A percentile compares a stretch with the other conserved stretches of the same genome.
Conservation (phyloP, 257 asterid genomes). For the Penstemon davidsonii region DNA sequence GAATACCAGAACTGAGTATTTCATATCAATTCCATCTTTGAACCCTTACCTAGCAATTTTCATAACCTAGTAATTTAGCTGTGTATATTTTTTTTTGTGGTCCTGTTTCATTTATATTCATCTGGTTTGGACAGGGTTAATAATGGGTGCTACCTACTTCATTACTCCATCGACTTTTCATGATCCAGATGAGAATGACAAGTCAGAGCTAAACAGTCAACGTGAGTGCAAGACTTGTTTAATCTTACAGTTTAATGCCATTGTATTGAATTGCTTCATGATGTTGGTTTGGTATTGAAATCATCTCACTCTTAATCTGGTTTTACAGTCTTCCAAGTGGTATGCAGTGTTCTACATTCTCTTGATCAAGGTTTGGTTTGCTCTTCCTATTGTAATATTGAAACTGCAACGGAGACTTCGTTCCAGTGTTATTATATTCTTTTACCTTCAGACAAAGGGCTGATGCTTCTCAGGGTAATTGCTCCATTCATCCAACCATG, state of each 20-base stretch:
- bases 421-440: conserved; percentile 80
- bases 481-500: conserved; percentile 11
- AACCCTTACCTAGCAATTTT: conserved; percentile 17
- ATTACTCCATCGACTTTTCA: conserved; percentile 60
- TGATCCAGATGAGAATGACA: conserved; percentile 54
- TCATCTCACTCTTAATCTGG: conserved; percentile 26
- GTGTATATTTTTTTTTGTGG: conserved; percentile 9
- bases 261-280: conserved; percentile 4
- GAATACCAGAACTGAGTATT: not conserved
- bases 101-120: conserved; percentile 19
- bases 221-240: conserved; percentile 43
- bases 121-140: conserved; percentile 54
- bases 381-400: conserved; percentile 74
- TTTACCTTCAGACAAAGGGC: conserved; percentile 82
- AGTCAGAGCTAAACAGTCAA: conserved; percentile 52
- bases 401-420: conserved; percentile 66
- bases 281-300: conserved; percentile 19
- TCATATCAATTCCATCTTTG: conserved; percentile 8
- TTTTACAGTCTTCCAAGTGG: conserved; percentile 76
- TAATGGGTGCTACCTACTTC: conserved; percentile 64
- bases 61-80: conserved; percentile 20
- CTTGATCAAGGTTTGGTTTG: conserved; percentile 94
- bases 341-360: conserved; percentile 68
- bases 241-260: not conserved
- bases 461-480: conserved; percentile 90